Evolutionary conservation across 768 basidiomycete species (phyloP).

Genomic region (Tylopilus sp.): DNA sequence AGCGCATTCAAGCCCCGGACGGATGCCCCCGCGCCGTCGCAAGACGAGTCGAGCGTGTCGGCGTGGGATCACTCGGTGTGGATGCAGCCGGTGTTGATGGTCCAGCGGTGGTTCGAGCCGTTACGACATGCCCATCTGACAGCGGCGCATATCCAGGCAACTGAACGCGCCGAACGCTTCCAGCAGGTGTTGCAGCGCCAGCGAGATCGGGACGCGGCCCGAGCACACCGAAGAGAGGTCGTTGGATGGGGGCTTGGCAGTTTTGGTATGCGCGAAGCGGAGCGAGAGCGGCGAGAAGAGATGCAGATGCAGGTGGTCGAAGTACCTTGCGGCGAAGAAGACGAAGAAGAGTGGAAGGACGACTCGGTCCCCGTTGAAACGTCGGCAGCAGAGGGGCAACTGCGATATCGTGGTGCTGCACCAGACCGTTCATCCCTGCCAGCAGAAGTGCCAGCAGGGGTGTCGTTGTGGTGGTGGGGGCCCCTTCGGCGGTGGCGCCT

Average conservation of each 20-base stretch:
- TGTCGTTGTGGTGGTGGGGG: slow-evolving; percentile 79
- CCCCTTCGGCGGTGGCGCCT: slow-evolving; percentile 72
- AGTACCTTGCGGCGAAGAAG: slow-evolving; percentile 6
- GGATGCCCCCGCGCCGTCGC: slow-evolving; percentile 3
- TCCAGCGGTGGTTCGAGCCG: slow-evolving; percentile 55
- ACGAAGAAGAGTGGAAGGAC: slow-evolving; percentile 26
- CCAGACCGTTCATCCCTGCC: background rate
- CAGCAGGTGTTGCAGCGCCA: slow-evolving; percentile 53
- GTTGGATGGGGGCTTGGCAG: slow-evolving; percentile 75
- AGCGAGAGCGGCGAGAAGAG: slow-evolving; percentile 29
- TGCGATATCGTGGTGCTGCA: slow-evolving; percentile 10
- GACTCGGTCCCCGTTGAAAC: background rate
- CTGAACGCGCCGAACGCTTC: slow-evolving; percentile 62
- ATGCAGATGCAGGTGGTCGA: background rate
- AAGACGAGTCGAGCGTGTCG: slow-evolving; percentile 8
- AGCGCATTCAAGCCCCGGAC: slow-evolving; percentile 39
- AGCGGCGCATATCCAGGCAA: slow-evolving; percentile 69
- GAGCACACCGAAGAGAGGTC: slow-evolving; percentile 28
- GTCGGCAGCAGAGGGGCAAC: background rate
- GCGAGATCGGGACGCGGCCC: slow-evolving; percentile 16
- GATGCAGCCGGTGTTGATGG: slow-evolving; percentile 23
- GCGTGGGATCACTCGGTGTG: background rate
- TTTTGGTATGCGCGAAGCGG: slow-evolving; percentile 46
- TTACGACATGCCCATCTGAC: slow-evolving; percentile 68
- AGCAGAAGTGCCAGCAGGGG: slow-evolving; percentile 11